Evolutionary conservation across 352 stramenopile genomes (phyloP), one percentile per base, ranked within the genome.

Genomic region (Aphanomyces euteiches): DNA sequence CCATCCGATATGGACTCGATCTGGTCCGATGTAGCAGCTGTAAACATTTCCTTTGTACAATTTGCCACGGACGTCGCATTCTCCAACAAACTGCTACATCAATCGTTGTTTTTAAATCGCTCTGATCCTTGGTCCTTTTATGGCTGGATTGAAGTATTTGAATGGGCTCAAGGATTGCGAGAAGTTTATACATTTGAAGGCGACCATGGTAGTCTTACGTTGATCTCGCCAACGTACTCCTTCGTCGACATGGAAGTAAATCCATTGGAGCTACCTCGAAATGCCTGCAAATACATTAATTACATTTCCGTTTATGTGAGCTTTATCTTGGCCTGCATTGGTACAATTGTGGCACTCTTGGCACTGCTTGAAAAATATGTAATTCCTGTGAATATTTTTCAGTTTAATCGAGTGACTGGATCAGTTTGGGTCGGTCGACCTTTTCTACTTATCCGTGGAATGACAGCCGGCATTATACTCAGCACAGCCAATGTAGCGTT

Each of bases 161-260:
- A 47, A 15, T 70, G 64, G 64, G 64, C 38, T 41, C 4, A 39
- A 17, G 64, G 64, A 37, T 34, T 36, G 3, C 64, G 64, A n/a
- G 64, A 70, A 53, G 64, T 70, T 1, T 53, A 58, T 50, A 59
- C 64, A 15, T 70, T 70, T 34, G 34, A 70, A n/a, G 45, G 64
- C 36, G 47, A 70, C 54, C 19, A 8, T 21, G 64, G 64, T 10
- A 47, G 8, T 12, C 8, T 70, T 34, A 70, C 48, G 13, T 12
- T 54, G 17, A 70, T 70, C 28, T 61, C 64, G 8, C 28, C 7
- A 7, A n/a, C 10, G 15, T 28, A 34, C 37, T 15, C 8, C 2
- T 17, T 28, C 43, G 10, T 28, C n/a, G 7, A n/a, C 3, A 28
- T 70, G 48, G 8, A 15, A 7, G 6, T 48, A 12, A 61, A 70